phyloP scores from a whole-genome alignment of 2,329 filamentous ascomycete species.

The Sporothrix luriei region DNA sequence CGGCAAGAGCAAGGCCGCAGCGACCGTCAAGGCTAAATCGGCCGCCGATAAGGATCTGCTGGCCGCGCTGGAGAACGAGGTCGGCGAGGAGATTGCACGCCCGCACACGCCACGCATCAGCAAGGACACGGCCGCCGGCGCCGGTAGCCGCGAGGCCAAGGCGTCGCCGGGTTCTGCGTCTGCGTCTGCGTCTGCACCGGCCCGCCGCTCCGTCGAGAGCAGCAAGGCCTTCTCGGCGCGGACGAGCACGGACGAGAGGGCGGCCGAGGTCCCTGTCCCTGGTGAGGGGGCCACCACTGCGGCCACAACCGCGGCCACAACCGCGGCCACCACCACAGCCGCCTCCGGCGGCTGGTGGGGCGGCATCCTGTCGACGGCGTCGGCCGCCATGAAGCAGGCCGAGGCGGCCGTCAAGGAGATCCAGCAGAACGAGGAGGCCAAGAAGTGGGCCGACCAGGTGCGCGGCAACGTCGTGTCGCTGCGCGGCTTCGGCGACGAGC shows the following conservation, averaged over 20 bases:
- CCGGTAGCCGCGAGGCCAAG: conserved; percentile 37
- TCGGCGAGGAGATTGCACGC: conserved; percentile 69
- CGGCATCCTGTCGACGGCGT: conserved; percentile 78
- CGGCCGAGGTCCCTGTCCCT: no score
- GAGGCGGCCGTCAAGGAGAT: conserved; percentile 93
- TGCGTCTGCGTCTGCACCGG: conserved; percentile 51
- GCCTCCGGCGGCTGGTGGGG: conserved; percentile 79
- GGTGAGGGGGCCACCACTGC: background rate
- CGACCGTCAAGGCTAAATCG: background rate
- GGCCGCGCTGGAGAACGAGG: conserved; percentile 78
- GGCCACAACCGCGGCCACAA: background rate
- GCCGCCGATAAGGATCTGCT: conserved; percentile 70
- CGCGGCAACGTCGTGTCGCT: conserved; percentile 83
- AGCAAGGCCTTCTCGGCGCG: conserved; percentile 51
- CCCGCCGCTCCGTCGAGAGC: conserved; percentile 38
- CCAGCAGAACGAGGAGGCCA: conserved; percentile 93
- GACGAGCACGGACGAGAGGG: conserved; percentile 56
- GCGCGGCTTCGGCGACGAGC: conserved; percentile 79
- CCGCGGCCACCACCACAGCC: no score
- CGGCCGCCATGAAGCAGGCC: conserved; percentile 85
- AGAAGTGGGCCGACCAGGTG: conserved; percentile 93
- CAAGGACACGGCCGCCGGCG: conserved; percentile 46
- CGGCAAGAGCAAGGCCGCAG: no score
- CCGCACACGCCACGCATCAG: conserved; percentile 80
- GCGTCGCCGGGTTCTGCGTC: conserved; percentile 55